Percentiles rank a stretch among this genome's conserved stretches.
Evolutionary conservation across 352 stramenopile species (phyloP).

Genomic region (Phytophthora capsici): DNA sequence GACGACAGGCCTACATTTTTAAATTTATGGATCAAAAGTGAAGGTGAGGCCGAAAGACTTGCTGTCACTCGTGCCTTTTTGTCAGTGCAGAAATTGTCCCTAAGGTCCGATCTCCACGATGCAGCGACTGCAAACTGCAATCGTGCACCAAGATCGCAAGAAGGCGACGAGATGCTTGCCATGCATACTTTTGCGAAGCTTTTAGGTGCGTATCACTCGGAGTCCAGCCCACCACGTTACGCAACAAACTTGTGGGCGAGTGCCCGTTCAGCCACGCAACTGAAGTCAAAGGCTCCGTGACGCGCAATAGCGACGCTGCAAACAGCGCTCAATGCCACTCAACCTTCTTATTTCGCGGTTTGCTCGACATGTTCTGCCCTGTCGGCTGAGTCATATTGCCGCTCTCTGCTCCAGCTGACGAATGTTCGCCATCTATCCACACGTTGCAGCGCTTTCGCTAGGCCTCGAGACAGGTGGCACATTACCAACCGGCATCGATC

Average conservation of each 20-base stretch:
- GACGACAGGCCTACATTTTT: not conserved
- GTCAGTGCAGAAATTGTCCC: constrained; percentile 30
- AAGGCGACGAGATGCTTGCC: constrained; percentile 11
- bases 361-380: constrained; percentile 3
- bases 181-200: constrained; percentile 5
- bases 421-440: constrained; percentile 1
- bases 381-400: constrained; percentile 14
- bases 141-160: constrained; percentile 9
- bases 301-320: constrained; percentile 7
- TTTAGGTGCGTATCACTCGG: constrained; percentile 21
- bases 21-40: not conserved
- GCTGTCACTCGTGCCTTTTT: constrained; percentile 5
- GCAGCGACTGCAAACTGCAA: constrained; percentile 17
- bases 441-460: constrained; percentile 21
- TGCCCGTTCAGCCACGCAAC: not conserved
- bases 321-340: not conserved
- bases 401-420: constrained; percentile 14
- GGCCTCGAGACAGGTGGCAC: constrained; percentile 22
- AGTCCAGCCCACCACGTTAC: constrained; percentile 21
- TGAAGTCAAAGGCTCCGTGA: not conserved
- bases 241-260: constrained; percentile 2
- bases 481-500: constrained; percentile 24
- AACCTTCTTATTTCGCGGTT: constrained; percentile 14
- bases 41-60: not conserved
- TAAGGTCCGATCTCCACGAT: constrained; percentile 35